These are phyloP conservation scores for Phascolomyces articulosus DNA, from an alignment of 371 early-diverging fungal genomes.

Conservation along the genomic window DNA sequence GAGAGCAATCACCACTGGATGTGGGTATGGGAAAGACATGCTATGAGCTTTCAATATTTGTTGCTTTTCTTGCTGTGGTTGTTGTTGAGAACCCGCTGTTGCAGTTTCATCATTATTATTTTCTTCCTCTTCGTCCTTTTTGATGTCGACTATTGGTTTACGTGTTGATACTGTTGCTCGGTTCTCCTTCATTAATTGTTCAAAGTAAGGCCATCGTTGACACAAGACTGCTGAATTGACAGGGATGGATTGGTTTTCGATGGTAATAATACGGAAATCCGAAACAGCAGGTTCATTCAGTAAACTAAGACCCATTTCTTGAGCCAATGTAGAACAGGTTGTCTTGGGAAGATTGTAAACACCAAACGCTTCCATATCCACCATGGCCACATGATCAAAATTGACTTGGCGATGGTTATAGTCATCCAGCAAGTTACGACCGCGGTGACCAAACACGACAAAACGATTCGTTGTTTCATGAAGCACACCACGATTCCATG, in stretches of 20 bases:
- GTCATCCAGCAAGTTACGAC: conserved; percentile 71
- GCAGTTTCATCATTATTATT: conserved; percentile 1
- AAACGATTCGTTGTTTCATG: conserved; percentile 65
- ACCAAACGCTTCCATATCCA: conserved; percentile 74
- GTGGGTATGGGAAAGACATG: conserved; percentile 53
- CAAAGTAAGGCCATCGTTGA: conserved; percentile 72
- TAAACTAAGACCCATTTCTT: conserved; percentile 64
- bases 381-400: conserved; percentile 66
- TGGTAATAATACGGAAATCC: conserved; percentile 61
- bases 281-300: conserved; percentile 62
- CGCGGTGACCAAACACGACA: conserved; percentile 75
- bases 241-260: conserved; percentile 58
- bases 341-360: conserved; percentile 50
- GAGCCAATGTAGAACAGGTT: conserved; percentile 48
- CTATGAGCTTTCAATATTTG: conserved; percentile 18
- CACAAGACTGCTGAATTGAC: conserved; percentile 71
- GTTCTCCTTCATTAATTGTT: conserved; percentile 49
- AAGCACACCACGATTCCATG: conserved; percentile 78
- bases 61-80: not conserved
- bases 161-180: conserved; percentile 44
- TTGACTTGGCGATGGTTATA: conserved; percentile 77
- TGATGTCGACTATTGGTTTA: not conserved
- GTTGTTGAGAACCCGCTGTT: not conserved
- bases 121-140: not conserved
- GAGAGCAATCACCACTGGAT: conserved; percentile 56